Evolutionary conservation across 164 flowering plant species (phyloP).

Genomic region (Tinospora cordifolia): DNA sequence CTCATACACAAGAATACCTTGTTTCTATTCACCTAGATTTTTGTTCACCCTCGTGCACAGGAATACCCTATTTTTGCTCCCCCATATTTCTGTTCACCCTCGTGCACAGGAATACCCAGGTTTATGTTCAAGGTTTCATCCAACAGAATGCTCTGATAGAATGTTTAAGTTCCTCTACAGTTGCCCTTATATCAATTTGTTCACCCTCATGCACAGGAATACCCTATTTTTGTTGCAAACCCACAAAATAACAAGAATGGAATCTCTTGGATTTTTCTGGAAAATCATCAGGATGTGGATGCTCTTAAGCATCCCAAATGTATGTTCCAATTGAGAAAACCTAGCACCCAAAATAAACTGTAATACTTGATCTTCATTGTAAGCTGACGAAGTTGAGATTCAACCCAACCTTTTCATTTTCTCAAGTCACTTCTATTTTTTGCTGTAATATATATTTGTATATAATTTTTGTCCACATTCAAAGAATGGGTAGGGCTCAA

Average conservation of each 20-base stretch:
- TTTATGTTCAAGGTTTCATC: conserved; percentile 16
- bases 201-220: conserved; percentile 47
- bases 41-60: too few relatives aligned
- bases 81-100: too few relatives aligned
- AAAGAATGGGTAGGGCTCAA: conserved; percentile 74
- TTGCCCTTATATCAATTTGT: conserved; percentile 69
- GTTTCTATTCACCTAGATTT: too few relatives aligned
- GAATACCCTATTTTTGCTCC: too few relatives aligned
- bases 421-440: conserved; percentile 63
- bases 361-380: conserved; percentile 54
- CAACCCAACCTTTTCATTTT: conserved; percentile 94
- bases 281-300: conserved; percentile 67
- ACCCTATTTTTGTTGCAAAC: conserved; percentile 75
- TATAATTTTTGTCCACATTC: conserved; percentile 83
- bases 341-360: neutral
- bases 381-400: conserved; percentile 80
- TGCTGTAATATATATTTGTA: conserved; percentile 70
- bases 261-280: conserved; percentile 46
- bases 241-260: conserved; percentile 74
- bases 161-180: conserved; percentile 77
- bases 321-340: conserved; percentile 23
- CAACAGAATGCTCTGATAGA: conserved; percentile 42
- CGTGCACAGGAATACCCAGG: too few relatives aligned
- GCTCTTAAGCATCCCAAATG: conserved; percentile 66
- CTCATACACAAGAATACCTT: too few relatives aligned